A percentile compares a stretch with the other conserved stretches of the same genome.
Conservation (phyloP, 305 asterid genomes). For the Fraxinus xanthoxyloides region DNA sequence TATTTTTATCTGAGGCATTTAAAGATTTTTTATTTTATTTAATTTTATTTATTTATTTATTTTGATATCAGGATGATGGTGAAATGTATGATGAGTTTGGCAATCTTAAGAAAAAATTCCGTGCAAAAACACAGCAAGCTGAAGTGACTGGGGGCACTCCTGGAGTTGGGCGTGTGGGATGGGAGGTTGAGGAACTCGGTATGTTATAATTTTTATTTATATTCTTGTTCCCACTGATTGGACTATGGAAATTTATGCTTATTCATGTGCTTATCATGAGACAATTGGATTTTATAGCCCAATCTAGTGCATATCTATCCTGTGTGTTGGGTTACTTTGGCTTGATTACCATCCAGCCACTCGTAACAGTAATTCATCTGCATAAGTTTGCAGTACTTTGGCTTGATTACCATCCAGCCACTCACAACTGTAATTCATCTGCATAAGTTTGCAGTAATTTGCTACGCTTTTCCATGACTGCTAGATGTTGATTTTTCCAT, state of each 20-base stretch:
- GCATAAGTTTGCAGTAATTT: neutral
- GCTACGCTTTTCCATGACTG: neutral
- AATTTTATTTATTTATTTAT: neutral
- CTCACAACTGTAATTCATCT: neutral
- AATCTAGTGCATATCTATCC: neutral
- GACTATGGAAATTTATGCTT: neutral
- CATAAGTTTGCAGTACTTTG: neutral
- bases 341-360: neutral
- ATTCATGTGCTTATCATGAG: neutral
- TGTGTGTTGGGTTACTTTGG: neutral
- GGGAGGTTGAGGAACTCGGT: slow-evolving; percentile 98
- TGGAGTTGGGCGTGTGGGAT: slow-evolving; percentile 96
- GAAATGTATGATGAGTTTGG: slow-evolving; percentile 99
- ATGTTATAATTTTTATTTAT: slow-evolving; percentile 11
- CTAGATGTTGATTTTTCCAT: neutral
- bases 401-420: neutral
- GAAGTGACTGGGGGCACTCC: slow-evolving; percentile 61
- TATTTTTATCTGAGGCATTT: neutral
- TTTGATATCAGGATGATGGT: slow-evolving; percentile 80
- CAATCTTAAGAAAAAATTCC: slow-evolving; percentile 93
- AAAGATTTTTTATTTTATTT: neutral
- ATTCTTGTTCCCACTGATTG: neutral
- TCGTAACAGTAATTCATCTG: neutral
- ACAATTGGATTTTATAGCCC: neutral
- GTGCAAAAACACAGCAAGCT: slow-evolving; percentile 74